Evolutionary conservation across 768 basidiomycete genomes (phyloP).

Genomic region (Butyriboletus loyo): DNA sequence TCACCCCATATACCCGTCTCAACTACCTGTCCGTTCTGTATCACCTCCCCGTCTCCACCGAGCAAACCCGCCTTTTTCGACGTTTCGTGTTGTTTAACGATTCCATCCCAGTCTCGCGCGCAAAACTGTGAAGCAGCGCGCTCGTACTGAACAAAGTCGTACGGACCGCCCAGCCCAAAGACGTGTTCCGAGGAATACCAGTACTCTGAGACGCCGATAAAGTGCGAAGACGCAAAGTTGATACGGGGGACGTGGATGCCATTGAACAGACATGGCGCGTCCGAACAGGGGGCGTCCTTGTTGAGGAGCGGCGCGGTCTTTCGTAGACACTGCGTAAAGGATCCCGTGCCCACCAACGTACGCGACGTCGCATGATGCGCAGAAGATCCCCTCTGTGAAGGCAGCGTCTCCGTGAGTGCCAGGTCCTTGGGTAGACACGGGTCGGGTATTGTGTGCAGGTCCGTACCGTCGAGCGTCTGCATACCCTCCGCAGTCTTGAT

Average conservation of each 20-base stretch:
- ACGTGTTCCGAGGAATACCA: conserved; percentile 99
- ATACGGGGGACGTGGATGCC: conserved; percentile 92
- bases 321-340: conserved; percentile 80
- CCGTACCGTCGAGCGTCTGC: conserved; percentile 17
- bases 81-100: conserved; percentile 61
- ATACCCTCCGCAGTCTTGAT: conserved; percentile 54
- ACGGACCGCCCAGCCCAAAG: conserved; percentile 90
- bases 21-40: conserved; percentile 57
- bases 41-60: conserved; percentile 65
- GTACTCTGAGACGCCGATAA: conserved; percentile 97
- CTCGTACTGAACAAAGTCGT: conserved; percentile 96
- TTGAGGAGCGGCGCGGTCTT: conserved; percentile 77
- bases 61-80: conserved; percentile 48
- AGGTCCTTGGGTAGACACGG: conserved; percentile 88
- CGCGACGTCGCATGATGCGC: conserved; percentile 51
- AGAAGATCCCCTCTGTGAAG: conserved; percentile 38
- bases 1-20: conserved; percentile 66
- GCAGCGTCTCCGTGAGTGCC: conserved; percentile 53
- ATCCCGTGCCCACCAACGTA: conserved; percentile 80
- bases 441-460: conserved; percentile 55
- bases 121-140: conserved; percentile 89
- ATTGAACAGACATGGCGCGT: conserved; percentile 88
- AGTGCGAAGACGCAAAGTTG: conserved; percentile 89
- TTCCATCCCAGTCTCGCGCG: conserved; percentile 69
- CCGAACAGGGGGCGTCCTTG: conserved; percentile 77